These are phyloP conservation scores for Diaporthe nobilis DNA, from an alignment of 2,329 filamentous ascomycete species.

Conservation along the genomic window DNA sequence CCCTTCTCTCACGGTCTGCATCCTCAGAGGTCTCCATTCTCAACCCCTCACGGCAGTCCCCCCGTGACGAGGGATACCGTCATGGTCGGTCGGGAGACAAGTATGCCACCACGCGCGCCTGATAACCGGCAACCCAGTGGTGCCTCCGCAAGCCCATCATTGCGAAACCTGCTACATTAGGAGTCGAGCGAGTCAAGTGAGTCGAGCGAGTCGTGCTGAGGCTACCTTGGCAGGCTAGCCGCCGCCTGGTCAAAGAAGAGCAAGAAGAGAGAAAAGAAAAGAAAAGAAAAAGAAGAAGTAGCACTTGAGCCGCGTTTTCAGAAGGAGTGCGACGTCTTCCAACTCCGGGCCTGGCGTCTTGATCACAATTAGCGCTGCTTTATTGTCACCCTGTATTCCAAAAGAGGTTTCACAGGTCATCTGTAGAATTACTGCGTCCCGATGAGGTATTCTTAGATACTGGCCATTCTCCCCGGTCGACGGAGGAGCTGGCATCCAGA, in stretches of 20 bases:
- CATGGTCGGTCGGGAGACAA: slow-evolving; percentile 50
- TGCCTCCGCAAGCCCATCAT: slow-evolving; percentile 83
- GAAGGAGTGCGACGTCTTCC: not conserved
- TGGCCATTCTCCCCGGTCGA: not conserved
- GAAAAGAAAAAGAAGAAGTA: not conserved
- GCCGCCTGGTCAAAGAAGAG: not conserved
- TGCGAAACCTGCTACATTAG: slow-evolving; percentile 80
- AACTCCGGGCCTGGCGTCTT: not conserved
- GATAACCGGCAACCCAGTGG: slow-evolving; percentile 68
- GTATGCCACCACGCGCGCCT: slow-evolving; percentile 50
- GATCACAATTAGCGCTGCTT: slow-evolving; percentile 3
- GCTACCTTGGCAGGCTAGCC: not conserved
- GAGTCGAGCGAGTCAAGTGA: not conserved
- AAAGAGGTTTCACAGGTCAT: slow-evolving; percentile 4
- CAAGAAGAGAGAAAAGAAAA: not conserved
- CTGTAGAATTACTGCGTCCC: slow-evolving; percentile 31
- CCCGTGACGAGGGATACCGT: slow-evolving; percentile 59
- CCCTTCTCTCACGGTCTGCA: slow-evolving; percentile 55
- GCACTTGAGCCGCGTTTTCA: not conserved
- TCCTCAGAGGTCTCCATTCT: slow-evolving; percentile 54
- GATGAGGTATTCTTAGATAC: slow-evolving; percentile 22
- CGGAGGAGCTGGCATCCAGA: not conserved
- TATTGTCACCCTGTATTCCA: slow-evolving; percentile 12
- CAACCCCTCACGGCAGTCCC: slow-evolving; percentile 61
- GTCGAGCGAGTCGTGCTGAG: not conserved